Evolutionary conservation across 495 filamentous ascomycete species (phyloP), one percentile per base, ranked within the genome.

Genomic region (Physcia stellaris): DNA sequence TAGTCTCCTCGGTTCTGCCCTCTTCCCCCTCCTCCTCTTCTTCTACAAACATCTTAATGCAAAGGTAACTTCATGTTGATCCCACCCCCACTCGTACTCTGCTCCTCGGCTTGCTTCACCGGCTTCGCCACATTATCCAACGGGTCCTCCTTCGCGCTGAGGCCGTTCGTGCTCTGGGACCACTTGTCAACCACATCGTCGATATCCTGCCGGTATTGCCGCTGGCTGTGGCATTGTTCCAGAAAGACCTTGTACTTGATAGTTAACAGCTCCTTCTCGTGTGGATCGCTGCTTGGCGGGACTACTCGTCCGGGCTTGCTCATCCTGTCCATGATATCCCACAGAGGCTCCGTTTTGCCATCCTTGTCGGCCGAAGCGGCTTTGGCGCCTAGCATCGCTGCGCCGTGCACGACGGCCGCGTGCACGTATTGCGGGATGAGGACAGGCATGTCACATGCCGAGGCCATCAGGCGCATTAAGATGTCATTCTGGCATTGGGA

Each of bases 321-420:
- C 81, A 94, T 94, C 24, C 86, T 76, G 58, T 90, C 82, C 90
- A 98, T 98, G 51, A 98, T 94, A 39, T 75, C 69, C 90, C 88
- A 98, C 41, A 98, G 61, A 29, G 76, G 71, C 62, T 94, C 87
- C 1, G 79, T 86, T 42, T 76, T 75, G 10, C 88, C 88, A 12
- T 86, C 68, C 7, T 61, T 56, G 45, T 80, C 71, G 12, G 71
- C 74, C 49, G 79, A 92, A 17, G 86, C 90, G 34, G 90, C 90
- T 58, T 96, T 96, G 11, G 83, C 90, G 20, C 87, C 90, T 16
- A 96, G 69, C 87, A 98, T 96, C 7, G 90, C 90, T 21, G 90
- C 88, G 13, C 90, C 90, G 49, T 94, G 86, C 16, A 88, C 86
- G 6, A 98, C 90, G n/a, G 90, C 88, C 3, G 90, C 88, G 54